Conservation (phyloP, 2,329 filamentous ascomycete genomes). For the Colletotrichum graminicola region DNA sequence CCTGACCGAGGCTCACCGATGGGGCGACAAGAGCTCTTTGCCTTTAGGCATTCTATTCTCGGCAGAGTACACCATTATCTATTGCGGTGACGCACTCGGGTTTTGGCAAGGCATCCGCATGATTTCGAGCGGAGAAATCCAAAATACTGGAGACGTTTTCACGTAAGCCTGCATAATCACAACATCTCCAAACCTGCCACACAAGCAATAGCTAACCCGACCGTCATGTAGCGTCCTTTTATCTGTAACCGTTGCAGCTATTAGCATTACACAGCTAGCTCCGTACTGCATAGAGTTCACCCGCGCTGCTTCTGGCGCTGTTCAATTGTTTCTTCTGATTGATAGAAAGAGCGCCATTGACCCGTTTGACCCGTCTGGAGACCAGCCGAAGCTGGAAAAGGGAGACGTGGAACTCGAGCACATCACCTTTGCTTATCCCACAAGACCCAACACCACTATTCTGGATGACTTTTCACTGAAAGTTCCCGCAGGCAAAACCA, state of each 20-base stretch:
- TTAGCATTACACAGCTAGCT: not conserved
- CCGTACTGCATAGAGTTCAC: not conserved
- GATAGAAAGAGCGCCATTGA: not conserved
- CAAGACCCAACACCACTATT: slow-evolving; percentile 55
- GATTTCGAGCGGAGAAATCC: not conserved
- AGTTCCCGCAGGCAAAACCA: slow-evolving; percentile 74
- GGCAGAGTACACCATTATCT: not conserved
- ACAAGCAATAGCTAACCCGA: not conserved
- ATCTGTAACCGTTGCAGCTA: not conserved
- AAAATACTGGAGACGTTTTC: not conserved
- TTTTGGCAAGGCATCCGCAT: not conserved
- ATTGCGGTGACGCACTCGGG: not conserved
- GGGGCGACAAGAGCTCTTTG: not conserved
- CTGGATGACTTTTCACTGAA: slow-evolving; percentile 71
- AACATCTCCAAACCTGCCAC: not conserved
- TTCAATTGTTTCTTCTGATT: not conserved
- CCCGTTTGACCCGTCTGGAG: not conserved
- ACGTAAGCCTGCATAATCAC: not conserved
- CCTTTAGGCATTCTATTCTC: not conserved
- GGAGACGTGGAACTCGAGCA: not conserved
- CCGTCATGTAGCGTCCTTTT: not conserved
- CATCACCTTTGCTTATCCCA: not conserved
- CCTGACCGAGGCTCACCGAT: not conserved
- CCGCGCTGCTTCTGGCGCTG: not conserved
- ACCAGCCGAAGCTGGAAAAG: not conserved